Base-by-base conservation (phyloP, 805 yeast genomes). In the Candida oleophila region DNA sequence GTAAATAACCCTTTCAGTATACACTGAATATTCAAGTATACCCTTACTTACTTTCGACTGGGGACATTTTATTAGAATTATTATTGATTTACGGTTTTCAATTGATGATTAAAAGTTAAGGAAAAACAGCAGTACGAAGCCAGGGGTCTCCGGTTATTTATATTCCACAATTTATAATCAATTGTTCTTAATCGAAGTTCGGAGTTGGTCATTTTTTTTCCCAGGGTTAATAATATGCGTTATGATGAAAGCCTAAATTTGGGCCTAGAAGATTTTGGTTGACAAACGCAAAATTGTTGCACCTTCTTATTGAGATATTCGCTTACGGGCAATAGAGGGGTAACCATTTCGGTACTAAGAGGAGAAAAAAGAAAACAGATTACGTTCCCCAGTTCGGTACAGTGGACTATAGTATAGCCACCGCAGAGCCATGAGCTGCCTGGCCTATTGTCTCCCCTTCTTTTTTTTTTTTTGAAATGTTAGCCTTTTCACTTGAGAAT, bases 41-140 rank as follows among this genome's bases (percentile, higher is more conserved):
- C 12, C 7, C 8, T 39, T 15, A 41, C 43, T 28, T 41, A 41
- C 43, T 21, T 25, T 41, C 43, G 12, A 30, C 20, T 41, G 36
- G 43, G 18, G 36, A 25, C 43, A 41, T 41, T 25, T 7, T 39
- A 18, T 25, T 8, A 8, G 9, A 14, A 22, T 22, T 25, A 25
- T n/a, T n/a, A n/a, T n/a, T n/a, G n/a, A n/a, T n/a, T 25, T 25
- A 11, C 11, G 30, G 30, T 7, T 7, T 25, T 25, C 30, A 25
- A 25, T 25, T 25, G 11, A 25, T 33, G 36, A 15, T 15, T 15
- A 33, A 33, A 33, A 11, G 16, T 14, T 4, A 33, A 33, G 14
- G 14, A 33, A 33, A 33, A 33, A 33, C n/a, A 33, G n/a, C 36
- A 33, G 14, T 12, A 28, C 8, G 32, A 15, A 25, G 30, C 11